A percentile compares a stretch with the other conserved stretches of the same genome.
phyloP scores from a whole-genome alignment of 257 asterid genomes.

The Solanum etuberosum region DNA sequence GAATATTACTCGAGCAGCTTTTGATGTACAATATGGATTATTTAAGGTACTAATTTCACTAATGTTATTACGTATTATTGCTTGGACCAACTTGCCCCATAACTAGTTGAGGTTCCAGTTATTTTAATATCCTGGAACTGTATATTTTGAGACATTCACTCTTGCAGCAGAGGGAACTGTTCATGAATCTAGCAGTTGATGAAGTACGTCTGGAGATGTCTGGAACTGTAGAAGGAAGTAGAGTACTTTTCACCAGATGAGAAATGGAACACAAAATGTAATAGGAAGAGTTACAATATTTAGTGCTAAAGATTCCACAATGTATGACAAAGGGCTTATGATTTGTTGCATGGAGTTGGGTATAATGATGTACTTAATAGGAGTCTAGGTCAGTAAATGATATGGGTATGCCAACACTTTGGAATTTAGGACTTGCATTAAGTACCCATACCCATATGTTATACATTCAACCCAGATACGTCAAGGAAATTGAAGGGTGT shows the following conservation, averaged over 20 bases:
- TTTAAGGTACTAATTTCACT: conserved; percentile 61
- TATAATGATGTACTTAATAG: background rate
- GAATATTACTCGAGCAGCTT: conserved; percentile 76
- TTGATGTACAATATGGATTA: conserved; percentile 92
- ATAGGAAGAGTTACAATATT: background rate
- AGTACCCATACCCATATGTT: background rate
- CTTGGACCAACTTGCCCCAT: background rate
- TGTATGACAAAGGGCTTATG: background rate
- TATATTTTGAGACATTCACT: background rate
- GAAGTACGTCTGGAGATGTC: background rate
- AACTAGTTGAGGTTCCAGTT: background rate
- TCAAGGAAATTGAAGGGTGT: background rate
- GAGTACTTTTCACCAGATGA: background rate
- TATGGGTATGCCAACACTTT: background rate
- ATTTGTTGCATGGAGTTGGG: background rate
- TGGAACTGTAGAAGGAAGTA: background rate
- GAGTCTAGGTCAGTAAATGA: background rate
- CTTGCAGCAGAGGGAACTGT: background rate
- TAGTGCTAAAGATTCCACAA: background rate
- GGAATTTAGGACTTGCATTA: background rate
- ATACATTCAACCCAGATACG: background rate
- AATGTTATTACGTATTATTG: background rate
- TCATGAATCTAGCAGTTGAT: background rate
- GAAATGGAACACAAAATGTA: background rate
- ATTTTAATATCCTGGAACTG: background rate